A percentile compares a stretch with the other conserved stretches of the same genome.
These are phyloP conservation scores for Pyricularia grisea DNA, from an alignment of 2,329 filamentous ascomycete species.

Conservation along the genomic window DNA sequence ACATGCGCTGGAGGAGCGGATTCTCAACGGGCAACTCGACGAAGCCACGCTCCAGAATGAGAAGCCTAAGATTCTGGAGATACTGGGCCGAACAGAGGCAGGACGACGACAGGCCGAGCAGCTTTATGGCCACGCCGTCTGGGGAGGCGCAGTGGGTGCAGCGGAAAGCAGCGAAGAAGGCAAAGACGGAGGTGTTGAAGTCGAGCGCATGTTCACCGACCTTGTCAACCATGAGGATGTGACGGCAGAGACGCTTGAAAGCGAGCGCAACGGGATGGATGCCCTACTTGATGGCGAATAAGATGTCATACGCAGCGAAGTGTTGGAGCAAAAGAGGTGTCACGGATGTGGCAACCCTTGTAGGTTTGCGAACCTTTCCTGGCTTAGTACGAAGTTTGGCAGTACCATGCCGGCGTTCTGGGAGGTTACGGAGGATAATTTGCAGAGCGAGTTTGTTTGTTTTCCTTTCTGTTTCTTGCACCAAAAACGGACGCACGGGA, in stretches of 20 bases:
- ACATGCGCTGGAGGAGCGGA: slow-evolving; percentile 38
- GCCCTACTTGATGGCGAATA: slow-evolving; percentile 33
- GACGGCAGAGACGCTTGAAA: slow-evolving; percentile 33
- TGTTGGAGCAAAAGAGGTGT: background rate
- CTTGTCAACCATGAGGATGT: slow-evolving; percentile 42
- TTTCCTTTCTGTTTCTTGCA: slow-evolving; percentile 3
- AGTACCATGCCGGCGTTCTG: background rate
- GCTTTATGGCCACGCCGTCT: slow-evolving; percentile 40
- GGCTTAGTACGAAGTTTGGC: background rate
- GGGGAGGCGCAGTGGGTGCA: slow-evolving; percentile 21
- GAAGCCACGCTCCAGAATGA: slow-evolving; percentile 28
- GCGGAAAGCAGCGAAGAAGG: slow-evolving; percentile 19
- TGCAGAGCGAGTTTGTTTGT: background rate
- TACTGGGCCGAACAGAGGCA: slow-evolving; percentile 38
- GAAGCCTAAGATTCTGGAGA: slow-evolving; percentile 42
- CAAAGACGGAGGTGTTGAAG: slow-evolving; percentile 30
- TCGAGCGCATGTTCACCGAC: slow-evolving; percentile 47
- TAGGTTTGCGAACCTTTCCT: background rate
- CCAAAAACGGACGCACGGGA: background rate
- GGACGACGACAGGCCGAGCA: slow-evolving; percentile 41
- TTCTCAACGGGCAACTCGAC: slow-evolving; percentile 32
- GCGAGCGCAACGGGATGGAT: slow-evolving; percentile 36
- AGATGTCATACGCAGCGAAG: background rate
- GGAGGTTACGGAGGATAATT: background rate
- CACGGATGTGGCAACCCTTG: background rate